phyloP scores from a whole-genome alignment of 164 flowering plant species.

The Warburgia ugandensis region DNA sequence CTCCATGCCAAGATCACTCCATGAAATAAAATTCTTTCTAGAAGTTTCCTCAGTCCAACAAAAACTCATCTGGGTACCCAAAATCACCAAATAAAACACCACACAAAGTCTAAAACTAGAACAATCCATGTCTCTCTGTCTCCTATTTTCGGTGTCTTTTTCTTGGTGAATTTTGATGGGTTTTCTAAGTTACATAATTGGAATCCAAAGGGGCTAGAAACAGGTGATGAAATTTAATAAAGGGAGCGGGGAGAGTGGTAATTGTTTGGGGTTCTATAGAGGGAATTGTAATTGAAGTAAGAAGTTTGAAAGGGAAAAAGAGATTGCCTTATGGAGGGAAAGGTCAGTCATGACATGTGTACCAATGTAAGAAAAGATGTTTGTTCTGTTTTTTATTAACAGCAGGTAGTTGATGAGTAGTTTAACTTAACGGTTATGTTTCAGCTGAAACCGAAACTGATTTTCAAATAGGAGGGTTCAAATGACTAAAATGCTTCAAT shows the following conservation, averaged over 20 bases:
- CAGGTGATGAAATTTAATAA: neutral
- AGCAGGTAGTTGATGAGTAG: slow-evolving; percentile 8
- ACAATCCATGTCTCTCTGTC: slow-evolving; percentile 4
- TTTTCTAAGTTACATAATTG: neutral
- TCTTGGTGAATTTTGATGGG: neutral
- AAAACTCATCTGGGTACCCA: slow-evolving; percentile 1
- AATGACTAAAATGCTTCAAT: too few relatives aligned
- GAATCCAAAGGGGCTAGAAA: neutral
- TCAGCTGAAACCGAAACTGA: slow-evolving; percentile 6
- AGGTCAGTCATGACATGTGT: slow-evolving; percentile 13
- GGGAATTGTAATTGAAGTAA: too few relatives aligned
- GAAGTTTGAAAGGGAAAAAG: neutral
- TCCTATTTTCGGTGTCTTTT: neutral
- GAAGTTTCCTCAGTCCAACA: neutral
- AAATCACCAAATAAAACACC: neutral
- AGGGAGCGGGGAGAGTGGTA: neutral
- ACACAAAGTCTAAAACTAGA: neutral
- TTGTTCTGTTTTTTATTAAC: neutral
- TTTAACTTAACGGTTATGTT: slow-evolving; percentile 3
- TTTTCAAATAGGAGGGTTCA: too few relatives aligned
- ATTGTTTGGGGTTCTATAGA: too few relatives aligned
- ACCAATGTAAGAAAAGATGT: neutral
- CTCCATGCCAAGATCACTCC: slow-evolving; percentile 56
- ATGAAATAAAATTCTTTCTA: slow-evolving; percentile 28
- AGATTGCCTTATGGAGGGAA: slow-evolving; percentile 1